Evolutionary conservation across 768 basidiomycete genomes (phyloP).

Genomic region (Zangia roseola): DNA sequence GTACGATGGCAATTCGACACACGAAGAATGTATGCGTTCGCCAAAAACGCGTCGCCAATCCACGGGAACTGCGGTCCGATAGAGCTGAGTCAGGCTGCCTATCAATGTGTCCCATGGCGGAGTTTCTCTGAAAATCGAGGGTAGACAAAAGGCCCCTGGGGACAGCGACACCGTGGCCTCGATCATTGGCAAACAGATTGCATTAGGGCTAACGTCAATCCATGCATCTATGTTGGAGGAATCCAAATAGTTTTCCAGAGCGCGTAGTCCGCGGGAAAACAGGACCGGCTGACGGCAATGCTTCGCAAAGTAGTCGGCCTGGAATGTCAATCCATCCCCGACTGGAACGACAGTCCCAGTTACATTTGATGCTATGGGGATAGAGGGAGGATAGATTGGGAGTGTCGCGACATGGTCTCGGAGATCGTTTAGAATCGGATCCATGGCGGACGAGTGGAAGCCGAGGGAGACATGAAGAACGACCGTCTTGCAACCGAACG

Average conservation of each 20-base stretch:
- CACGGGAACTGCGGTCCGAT: constrained; percentile 39
- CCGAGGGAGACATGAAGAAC: constrained; percentile 57
- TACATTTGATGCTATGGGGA: constrained; percentile 66
- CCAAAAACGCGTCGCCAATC: constrained; percentile 56
- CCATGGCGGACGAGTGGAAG: constrained; percentile 68
- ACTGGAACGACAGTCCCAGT: constrained; percentile 50
- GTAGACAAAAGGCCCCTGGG: constrained; percentile 40
- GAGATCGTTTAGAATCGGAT: constrained; percentile 52
- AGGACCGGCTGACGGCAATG: constrained; percentile 59
- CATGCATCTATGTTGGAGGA: constrained; percentile 41
- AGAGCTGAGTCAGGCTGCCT: constrained; percentile 48
- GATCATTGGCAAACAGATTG: constrained; percentile 56
- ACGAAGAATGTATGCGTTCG: constrained; percentile 40
- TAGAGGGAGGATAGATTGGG: constrained; percentile 43
- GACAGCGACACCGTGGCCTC: constrained; percentile 30
- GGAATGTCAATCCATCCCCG: constrained; percentile 50
- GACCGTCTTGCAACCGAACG: constrained; percentile 38
- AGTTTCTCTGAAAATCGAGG: constrained; percentile 48
- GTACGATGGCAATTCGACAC: constrained; percentile 60
- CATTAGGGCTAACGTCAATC: constrained; percentile 70
- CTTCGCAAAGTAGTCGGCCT: constrained; percentile 50
- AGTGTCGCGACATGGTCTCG: constrained; percentile 37
- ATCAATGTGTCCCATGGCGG: constrained; percentile 46
- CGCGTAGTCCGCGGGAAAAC: constrained; percentile 51
- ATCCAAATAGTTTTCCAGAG: constrained; percentile 33